Conservation (phyloP, 2,329 filamentous ascomycete genomes). For the Pseudogymnoascus sp. region DNA sequence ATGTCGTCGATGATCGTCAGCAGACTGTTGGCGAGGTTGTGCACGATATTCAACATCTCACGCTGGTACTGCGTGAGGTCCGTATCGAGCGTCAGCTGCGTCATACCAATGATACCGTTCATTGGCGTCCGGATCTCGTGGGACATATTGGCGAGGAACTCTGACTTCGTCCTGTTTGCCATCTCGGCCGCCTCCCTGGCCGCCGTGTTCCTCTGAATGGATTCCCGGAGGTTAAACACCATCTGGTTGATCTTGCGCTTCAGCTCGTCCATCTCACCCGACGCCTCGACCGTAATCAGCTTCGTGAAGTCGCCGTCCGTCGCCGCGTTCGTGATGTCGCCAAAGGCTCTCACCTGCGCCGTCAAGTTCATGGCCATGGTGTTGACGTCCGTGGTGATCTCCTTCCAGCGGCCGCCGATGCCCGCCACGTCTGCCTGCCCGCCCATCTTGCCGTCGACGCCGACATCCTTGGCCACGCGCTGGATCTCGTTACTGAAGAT, state of each 20-base stretch:
- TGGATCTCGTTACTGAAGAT: constrained; percentile 96
- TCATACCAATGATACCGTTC: constrained; percentile 98
- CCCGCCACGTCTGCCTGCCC: constrained; percentile 92
- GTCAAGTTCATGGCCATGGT: constrained; percentile 60
- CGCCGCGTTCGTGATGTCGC: constrained; percentile 95
- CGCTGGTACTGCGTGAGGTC: constrained; percentile 90
- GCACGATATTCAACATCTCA: constrained; percentile 97
- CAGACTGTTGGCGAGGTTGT: constrained; percentile 90
- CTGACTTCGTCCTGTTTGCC: constrained; percentile 96
- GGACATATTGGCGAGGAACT: constrained; percentile 98
- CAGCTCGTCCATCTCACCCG: constrained; percentile 97
- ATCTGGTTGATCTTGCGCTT: constrained; percentile 99
- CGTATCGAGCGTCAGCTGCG: constrained; percentile 88
- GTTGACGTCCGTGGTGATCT: constrained; percentile 64
- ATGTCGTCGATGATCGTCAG: constrained; percentile 93
- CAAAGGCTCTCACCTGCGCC: constrained; percentile 94
- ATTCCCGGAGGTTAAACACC: constrained; percentile 91
- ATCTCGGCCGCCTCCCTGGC: constrained; percentile 92
- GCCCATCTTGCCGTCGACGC: constrained; percentile 97
- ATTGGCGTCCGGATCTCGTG: constrained; percentile 93
- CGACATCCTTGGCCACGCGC: constrained; percentile 90
- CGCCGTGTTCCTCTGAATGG: constrained; percentile 92
- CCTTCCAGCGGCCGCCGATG: constrained; percentile 91
- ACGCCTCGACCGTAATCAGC: constrained; percentile 91
- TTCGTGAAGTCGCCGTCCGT: constrained; percentile 97